Base-by-base conservation (phyloP, 2,329 filamentous ascomycete genomes). In the Colletotrichum sp. region DNA sequence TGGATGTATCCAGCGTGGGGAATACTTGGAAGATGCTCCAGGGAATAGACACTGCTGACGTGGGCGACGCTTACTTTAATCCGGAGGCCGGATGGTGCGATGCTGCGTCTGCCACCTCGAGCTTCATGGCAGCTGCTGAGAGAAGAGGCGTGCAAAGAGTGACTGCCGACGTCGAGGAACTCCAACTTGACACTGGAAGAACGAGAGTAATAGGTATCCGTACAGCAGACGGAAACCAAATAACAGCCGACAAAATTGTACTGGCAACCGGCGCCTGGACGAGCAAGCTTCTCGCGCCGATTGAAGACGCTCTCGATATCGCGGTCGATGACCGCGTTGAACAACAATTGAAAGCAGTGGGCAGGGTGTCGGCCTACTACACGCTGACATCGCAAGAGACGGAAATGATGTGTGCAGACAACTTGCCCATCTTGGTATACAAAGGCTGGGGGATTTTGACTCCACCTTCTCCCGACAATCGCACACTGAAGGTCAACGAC, bases 241-340 rank as follows among this genome's bases (percentile, higher is more conserved):
- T 71, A 6, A 71, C 48, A 60, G 84, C 84, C 3, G 88, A 93
- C 76, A 85, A 86, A 5, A 84, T 94, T 66, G 83, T 94, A 32
- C 84, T 89, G 9, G 88, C 89, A 8, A 90, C 88, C 0, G 89
- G 90, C 0, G 81, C 83, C 28, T 94, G 91, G 90, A 84, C 84
- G 18, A 85, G 84, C 73, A 87, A 91, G 77, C 83, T 94, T n/a
- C 92, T 75, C n/a, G 24, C 72, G 10, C 67, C 72, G 3, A 30
- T 71, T 34, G 72, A 75, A n/a, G 60, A 70, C 22, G 4, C 28
- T 22, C n/a, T 75, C 3, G 34, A 16, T 15, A 3, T 75, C 18
- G 30, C 32, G 15, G 59, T 39, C 9, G n/a, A 28, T 5, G 60
- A 75, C 12, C 67, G 72, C 8, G 55, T 75, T n/a, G 72, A 75